phyloP scores from a whole-genome alignment of 1,284 basidiomycete species.

The Violaceomyces palustris region DNA sequence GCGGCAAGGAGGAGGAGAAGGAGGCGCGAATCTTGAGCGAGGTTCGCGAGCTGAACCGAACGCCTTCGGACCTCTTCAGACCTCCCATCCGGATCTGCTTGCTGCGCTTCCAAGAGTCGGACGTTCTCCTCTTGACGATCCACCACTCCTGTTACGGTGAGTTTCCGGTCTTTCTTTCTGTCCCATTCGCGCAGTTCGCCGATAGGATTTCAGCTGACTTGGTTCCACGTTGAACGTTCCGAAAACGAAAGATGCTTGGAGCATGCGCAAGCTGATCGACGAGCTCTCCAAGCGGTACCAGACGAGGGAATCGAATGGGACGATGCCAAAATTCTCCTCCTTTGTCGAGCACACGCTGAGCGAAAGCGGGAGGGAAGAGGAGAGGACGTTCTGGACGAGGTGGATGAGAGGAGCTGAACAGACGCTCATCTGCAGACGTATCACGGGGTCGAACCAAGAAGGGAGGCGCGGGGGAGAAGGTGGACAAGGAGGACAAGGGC shows the following conservation, averaged over 20 bases:
- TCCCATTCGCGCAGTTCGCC: too few relatives aligned
- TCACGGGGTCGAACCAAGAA: slow-evolving; percentile 2
- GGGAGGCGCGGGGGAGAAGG: slow-evolving; percentile 1
- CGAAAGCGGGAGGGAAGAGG: neutral
- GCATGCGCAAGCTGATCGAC: slow-evolving; percentile 4
- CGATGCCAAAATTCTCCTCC: too few relatives aligned
- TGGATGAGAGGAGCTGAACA: slow-evolving; percentile 1
- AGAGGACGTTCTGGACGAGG: neutral
- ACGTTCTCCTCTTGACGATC: slow-evolving; percentile 3
- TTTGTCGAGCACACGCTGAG: slow-evolving; percentile 3
- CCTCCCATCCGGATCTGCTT: slow-evolving; percentile 5
- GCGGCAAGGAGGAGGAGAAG: too few relatives aligned
- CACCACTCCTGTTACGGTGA: slow-evolving; percentile 8
- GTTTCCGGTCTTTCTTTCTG: too few relatives aligned
- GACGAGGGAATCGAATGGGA: too few relatives aligned
- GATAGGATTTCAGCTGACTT: too few relatives aligned
- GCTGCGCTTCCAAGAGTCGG: slow-evolving; percentile 1
- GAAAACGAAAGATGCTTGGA: slow-evolving; percentile 12
- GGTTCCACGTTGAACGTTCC: too few relatives aligned
- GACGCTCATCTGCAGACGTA: slow-evolving; percentile 4
- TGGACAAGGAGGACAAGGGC: neutral
- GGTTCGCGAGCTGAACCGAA: slow-evolving; percentile 4
- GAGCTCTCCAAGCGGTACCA: slow-evolving; percentile 3
- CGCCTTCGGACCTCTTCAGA: slow-evolving; percentile 5
- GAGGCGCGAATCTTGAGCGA: too few relatives aligned